Evolutionary conservation across 768 basidiomycete species (phyloP), one percentile per base, ranked within the genome.

Genomic region (Neoboletus magnificus): DNA sequence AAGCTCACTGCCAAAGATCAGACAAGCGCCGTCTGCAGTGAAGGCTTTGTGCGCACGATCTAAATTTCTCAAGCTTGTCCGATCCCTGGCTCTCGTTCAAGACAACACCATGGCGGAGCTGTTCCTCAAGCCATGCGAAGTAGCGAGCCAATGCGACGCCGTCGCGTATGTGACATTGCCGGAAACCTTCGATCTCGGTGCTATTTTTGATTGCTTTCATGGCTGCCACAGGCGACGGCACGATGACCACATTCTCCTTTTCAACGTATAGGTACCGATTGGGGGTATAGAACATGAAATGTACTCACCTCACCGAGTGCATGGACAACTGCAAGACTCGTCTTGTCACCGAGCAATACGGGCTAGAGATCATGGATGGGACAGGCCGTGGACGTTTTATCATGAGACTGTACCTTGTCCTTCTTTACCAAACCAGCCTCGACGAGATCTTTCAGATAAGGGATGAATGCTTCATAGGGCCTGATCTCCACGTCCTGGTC

Each of bases 111-210:
- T 78, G 73, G 4, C 79, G 70, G 18, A 98, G 75, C 60, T 87
- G 81, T 58, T 93, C 89, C 70, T 98, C 93, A 1, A 99, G 77
- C 97, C 96, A 99, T 0, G 93, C 79, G 62, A 98, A 98, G 73
- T 98, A 99, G 15, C 87, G 81, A 9, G 82, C 84, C 45, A 98
- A 77, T 1, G 95, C 95, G 1, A 80, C 85, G 1, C 96, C 94
- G 69, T 98, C 96, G 11, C 95, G 82, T 32, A 96, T 84, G 66
- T 99, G 93, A 50, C 80, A 82, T 64, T 88, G 84, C 16, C 94
- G 80, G 79, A 98, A 98, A 0, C 96, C 96, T 66, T 88, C 89
- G 13, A 95, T 72, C 65, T 99, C 96, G 1, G 81, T 83, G 4
- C 69, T 71, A 61, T 91, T 93, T 73, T 93, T 93, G 63, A 92